phyloP scores from a whole-genome alignment of 2,329 filamentous ascomycete species.

The Arthrinium phaeospermum region DNA sequence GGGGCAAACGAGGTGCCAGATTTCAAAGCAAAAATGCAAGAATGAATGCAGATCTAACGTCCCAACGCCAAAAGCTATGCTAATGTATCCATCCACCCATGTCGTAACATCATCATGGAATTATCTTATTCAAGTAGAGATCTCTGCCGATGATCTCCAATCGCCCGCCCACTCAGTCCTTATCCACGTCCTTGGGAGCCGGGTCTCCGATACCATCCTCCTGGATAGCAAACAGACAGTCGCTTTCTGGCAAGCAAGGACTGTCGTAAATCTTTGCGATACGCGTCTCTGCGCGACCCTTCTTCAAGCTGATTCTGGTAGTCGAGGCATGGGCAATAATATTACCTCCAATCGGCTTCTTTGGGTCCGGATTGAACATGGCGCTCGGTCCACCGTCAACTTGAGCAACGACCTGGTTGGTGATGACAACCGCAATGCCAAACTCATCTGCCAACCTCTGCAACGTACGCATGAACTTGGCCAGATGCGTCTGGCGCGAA shows the following conservation, averaged over 20 bases:
- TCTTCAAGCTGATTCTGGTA: conserved; percentile 92
- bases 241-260: conserved; percentile 93
- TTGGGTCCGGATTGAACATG: conserved; percentile 99
- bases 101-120: conserved; percentile 10
- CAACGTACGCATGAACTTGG: conserved; percentile 86
- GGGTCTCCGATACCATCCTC: conserved; percentile 98
- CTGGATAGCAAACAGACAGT: conserved; percentile 95
- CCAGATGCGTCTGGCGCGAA: conserved; percentile 86
- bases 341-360: conserved; percentile 98
- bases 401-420: conserved; percentile 97
- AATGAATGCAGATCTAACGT: conserved; percentile 12
- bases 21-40: conserved; percentile 17
- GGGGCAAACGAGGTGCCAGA: not conserved
- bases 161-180: conserved; percentile 42
- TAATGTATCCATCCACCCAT: conserved; percentile 5
- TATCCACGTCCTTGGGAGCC: conserved; percentile 92
- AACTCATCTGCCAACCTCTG: conserved; percentile 83
- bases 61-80: conserved; percentile 20
- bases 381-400: conserved; percentile 94
- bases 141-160: not conserved
- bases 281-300: conserved; percentile 91
- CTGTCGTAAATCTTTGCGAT: conserved; percentile 99
- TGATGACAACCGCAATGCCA: conserved; percentile 97
- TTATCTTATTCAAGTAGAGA: not conserved
- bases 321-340: conserved; percentile 98